Conservation (phyloP, 129 eudicot species). For the Helianthus annuus region HanXRQr2.0-SUNRISE NC_035442.2:41702353-41702852, state of each 20-base stretch:
- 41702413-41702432: slow-evolving; percentile 18
- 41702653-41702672: not conserved
- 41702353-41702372: slow-evolving; percentile 15
- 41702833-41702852: not conserved
- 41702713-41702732: not conserved
- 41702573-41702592: not conserved
- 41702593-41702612: not conserved
- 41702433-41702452: slow-evolving; percentile 5
- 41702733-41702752: too few species aligned
- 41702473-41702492: not conserved
- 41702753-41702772: too few species aligned
- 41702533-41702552: not conserved
- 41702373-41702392: slow-evolving; percentile 12
- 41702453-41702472: not conserved
- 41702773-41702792: too few species aligned
- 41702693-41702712: not conserved
- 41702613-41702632: not conserved
- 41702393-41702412: slow-evolving; percentile 4
- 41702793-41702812: too few species aligned
- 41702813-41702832: too few species aligned
- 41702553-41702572: not conserved
- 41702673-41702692: not conserved
- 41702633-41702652: not conserved
- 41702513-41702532: slow-evolving; percentile 2
- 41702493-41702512: slow-evolving; percentile 3